phyloP scores from a whole-genome alignment of 2,329 filamentous ascomycete genomes.

The Colletotrichum trifolii region DNA sequence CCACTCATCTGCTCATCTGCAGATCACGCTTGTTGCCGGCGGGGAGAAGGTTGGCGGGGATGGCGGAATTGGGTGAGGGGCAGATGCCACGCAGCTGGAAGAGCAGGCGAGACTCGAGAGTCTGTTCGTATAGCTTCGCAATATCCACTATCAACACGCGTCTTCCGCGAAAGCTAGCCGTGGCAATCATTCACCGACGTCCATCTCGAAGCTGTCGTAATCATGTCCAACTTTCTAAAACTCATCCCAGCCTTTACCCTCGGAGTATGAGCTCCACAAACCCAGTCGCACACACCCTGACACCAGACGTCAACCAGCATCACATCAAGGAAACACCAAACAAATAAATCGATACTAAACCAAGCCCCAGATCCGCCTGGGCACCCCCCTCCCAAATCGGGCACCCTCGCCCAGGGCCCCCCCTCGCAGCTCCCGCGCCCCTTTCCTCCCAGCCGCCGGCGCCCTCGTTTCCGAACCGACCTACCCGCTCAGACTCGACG shows the following conservation, averaged over 20 bases:
- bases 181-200: no score
- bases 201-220: not conserved
- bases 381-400: slow-evolving; percentile 34
- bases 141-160: no score
- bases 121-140: no score
- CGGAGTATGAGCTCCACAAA: slow-evolving; percentile 41
- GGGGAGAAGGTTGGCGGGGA: no score
- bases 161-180: no score
- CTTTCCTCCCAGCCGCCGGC: slow-evolving; percentile 44
- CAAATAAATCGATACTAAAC: no score
- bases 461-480: slow-evolving; percentile 49
- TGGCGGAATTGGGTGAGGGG: no score
- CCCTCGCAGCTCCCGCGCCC: slow-evolving; percentile 47
- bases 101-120: no score
- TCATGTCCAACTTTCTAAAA: slow-evolving; percentile 48
- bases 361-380: slow-evolving; percentile 46
- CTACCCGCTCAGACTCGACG: slow-evolving; percentile 50
- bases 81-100: no score
- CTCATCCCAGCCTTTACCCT: slow-evolving; percentile 52
- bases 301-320: not conserved
- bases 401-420: slow-evolving; percentile 43
- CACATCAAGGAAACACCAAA: no score
- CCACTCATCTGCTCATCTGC: no score
- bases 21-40: no score
- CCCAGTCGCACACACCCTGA: not conserved